These are phyloP conservation scores for Apiotrichum brassicae DNA, from an alignment of 1,284 basidiomycete genomes.

Conservation along the genomic window DNA sequence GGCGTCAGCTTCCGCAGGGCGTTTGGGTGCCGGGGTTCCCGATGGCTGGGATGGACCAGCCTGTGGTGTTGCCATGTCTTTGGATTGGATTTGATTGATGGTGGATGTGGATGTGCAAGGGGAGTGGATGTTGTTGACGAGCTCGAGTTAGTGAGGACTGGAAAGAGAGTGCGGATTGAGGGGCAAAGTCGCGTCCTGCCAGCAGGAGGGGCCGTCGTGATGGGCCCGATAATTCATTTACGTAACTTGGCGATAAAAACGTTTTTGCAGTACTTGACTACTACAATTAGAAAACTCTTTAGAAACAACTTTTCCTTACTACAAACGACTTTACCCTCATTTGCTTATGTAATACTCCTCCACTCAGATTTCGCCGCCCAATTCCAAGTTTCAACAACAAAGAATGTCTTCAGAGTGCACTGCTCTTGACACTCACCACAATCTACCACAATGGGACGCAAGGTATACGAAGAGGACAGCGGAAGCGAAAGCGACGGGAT, in stretches of 20 bases:
- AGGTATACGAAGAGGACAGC: neutral
- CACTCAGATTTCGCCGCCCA: neutral
- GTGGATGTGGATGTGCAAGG: neutral
- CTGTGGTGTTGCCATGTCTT: neutral
- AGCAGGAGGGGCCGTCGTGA: too few species aligned
- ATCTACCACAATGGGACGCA: neutral
- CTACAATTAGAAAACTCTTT: too few species aligned
- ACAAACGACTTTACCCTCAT: too few species aligned
- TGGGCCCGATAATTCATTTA: too few species aligned
- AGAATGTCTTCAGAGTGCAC: too few species aligned
- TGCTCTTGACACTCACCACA: too few species aligned
- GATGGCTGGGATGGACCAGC: slow-evolving; percentile 3
- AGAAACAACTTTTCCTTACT: too few species aligned
- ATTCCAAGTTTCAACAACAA: neutral
- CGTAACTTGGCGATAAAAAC: too few species aligned
- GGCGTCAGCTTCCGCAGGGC: slow-evolving; percentile 15
- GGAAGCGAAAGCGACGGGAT: slow-evolving; percentile 27
- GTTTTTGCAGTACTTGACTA: too few species aligned
- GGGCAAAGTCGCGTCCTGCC: too few species aligned
- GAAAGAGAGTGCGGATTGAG: too few species aligned
- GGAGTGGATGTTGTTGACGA: slow-evolving; percentile 1
- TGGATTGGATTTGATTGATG: neutral
- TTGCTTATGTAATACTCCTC: neutral
- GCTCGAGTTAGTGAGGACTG: too few species aligned
- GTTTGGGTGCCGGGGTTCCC: slow-evolving; percentile 3